Evolutionary conservation across 257 asterid species (phyloP).

Genomic region (Buddleja alternifolia): DNA sequence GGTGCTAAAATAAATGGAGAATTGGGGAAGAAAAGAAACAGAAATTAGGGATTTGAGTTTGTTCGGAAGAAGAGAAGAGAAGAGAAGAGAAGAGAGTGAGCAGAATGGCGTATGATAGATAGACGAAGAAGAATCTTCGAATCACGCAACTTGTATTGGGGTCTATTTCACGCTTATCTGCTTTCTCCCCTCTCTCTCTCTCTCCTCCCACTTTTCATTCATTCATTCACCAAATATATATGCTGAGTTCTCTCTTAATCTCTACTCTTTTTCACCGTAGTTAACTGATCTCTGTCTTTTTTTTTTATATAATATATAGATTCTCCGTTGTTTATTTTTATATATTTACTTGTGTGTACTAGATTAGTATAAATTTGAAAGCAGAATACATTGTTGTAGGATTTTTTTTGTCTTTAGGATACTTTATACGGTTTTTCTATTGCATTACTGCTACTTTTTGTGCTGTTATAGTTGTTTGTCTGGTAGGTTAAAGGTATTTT

Average conservation of each 20-base stretch:
- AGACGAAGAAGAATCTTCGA: conserved; percentile 76
- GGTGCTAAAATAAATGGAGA: not conserved
- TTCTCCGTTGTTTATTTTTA: not conserved
- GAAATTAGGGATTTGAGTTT: conserved; percentile 41
- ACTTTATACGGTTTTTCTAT: conserved; percentile 17
- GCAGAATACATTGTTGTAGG: not conserved
- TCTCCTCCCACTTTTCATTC: conserved; percentile 19
- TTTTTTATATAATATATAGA: no score
- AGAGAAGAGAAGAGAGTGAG: conserved; percentile 52
- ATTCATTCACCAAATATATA: conserved; percentile 8
- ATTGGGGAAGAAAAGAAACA: conserved; percentile 26
- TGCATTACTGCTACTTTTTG: conserved; percentile 25
- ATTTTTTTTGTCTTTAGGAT: conserved; percentile 13
- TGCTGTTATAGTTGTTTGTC: conserved; percentile 23
- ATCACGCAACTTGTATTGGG: conserved; percentile 57
- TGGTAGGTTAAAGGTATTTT: conserved; percentile 6
- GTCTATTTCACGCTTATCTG: conserved; percentile 97
- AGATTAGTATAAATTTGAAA: not conserved
- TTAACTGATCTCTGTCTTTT: no score
- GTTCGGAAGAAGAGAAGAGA: conserved; percentile 48
- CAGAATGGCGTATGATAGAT: conserved; percentile 92
- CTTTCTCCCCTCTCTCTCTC: conserved; percentile 61
- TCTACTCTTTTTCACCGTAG: no score
- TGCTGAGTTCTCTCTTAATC: no score
- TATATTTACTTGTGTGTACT: conserved; percentile 15